phyloP scores from a whole-genome alignment of 2,329 filamentous ascomycete species.

The Calonectria henricotiae region DNA sequence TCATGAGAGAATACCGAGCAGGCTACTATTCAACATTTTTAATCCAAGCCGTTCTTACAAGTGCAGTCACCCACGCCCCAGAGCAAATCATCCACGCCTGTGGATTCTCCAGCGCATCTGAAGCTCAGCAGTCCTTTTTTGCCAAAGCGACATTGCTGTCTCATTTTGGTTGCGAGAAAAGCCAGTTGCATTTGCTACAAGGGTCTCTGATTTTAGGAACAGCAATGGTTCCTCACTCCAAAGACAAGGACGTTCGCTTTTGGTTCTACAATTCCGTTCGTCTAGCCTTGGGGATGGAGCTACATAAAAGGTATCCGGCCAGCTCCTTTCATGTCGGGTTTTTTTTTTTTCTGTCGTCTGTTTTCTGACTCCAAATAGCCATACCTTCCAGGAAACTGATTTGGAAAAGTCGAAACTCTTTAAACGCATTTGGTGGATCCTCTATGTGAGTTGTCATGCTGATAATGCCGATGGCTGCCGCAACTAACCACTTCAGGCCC shows the following conservation, averaged over 20 bases:
- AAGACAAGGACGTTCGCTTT: constrained; percentile 29
- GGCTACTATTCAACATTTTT: constrained; percentile 28
- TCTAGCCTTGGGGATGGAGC: constrained; percentile 29
- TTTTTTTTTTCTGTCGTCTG: no score
- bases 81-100: constrained; percentile 9
- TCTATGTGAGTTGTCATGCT: constrained; percentile 20
- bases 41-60: constrained; percentile 27
- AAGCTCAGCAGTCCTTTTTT: constrained; percentile 29
- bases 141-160: constrained; percentile 28
- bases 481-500: constrained; percentile 9
- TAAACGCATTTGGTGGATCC: constrained; percentile 35
- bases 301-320: constrained; percentile 21
- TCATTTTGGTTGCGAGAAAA: constrained; percentile 31
- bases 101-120: constrained; percentile 4
- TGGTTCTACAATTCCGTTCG: constrained; percentile 35
- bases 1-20: constrained; percentile 9
- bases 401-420: constrained; percentile 19
- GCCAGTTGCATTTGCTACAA: constrained; percentile 25
- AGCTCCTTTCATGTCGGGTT: no score
- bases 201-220: constrained; percentile 26
- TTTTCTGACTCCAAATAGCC: neutral
- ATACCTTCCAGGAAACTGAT: constrained; percentile 11
- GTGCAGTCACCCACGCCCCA: constrained; percentile 16
- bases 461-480: neutral
- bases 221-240: constrained; percentile 28